Evolutionary conservation across 768 basidiomycete species (phyloP).

Genomic region (Dioszegia aurantiaca): DNA sequence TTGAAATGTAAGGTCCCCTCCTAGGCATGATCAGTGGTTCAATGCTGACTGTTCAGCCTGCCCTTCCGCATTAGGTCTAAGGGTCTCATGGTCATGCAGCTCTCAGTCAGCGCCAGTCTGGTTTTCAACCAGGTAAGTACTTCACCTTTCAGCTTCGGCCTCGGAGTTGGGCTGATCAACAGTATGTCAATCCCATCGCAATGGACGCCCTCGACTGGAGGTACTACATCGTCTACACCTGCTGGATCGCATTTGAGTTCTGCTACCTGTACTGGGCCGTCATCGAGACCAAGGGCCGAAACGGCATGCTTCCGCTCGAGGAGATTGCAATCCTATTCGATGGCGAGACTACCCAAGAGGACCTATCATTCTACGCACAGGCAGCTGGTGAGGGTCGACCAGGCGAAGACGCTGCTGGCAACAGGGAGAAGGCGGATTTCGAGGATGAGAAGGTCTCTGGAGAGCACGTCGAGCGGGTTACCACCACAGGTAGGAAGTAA

Average conservation of each 20-base stretch:
- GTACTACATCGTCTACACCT: constrained; percentile 24
- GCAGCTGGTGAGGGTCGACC: neutral
- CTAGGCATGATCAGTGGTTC: too few species aligned
- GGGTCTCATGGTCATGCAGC: constrained; percentile 29
- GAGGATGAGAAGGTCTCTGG: constrained; percentile 4
- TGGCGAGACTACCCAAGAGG: constrained; percentile 8
- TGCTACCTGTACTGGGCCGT: constrained; percentile 37
- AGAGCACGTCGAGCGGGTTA: constrained; percentile 1
- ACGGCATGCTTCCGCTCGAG: constrained; percentile 31
- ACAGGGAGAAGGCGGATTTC: constrained; percentile 7
- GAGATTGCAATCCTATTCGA: constrained; percentile 40
- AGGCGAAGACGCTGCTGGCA: neutral
- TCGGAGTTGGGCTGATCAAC: constrained; percentile 19
- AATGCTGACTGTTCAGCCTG: constrained; percentile 8
- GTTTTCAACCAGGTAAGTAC: constrained; percentile 27
- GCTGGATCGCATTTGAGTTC: constrained; percentile 16
- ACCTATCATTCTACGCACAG: constrained; percentile 3
- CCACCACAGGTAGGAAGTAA: neutral
- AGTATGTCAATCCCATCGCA: constrained; percentile 46
- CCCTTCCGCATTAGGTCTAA: constrained; percentile 39
- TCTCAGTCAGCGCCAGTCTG: constrained; percentile 27
- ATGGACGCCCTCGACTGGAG: constrained; percentile 38
- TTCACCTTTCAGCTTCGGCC: too few species aligned
- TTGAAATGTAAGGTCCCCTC: constrained; percentile 38
- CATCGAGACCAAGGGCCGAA: constrained; percentile 40